phyloP scores from a whole-genome alignment of 495 filamentous ascomycete genomes.

The Penicillium dipodomyicola region DNA sequence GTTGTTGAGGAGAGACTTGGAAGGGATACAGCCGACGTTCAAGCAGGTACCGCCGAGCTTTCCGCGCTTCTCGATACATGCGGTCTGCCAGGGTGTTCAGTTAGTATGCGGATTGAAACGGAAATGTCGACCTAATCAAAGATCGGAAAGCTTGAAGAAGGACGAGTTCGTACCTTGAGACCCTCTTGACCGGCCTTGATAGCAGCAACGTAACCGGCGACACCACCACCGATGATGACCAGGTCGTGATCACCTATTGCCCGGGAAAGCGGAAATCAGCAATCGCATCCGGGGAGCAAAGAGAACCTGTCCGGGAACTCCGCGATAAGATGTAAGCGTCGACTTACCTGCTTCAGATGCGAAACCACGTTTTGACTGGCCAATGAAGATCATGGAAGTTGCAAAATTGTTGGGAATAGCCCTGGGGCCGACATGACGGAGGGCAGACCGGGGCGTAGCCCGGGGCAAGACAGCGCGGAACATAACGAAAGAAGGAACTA shows the following conservation, averaged over 20 bases:
- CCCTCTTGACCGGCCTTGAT: conserved; percentile 99
- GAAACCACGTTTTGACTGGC: conserved; percentile 66
- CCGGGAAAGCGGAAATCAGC: conserved; percentile 27
- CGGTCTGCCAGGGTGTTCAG: conserved; percentile 57
- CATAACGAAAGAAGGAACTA: conserved; percentile 53
- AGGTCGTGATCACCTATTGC: conserved; percentile 80
- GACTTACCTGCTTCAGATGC: conserved; percentile 75
- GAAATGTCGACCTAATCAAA: background rate
- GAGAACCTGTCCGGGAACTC: conserved; percentile 5
- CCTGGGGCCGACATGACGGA: conserved; percentile 47
- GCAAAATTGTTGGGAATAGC: conserved; percentile 53
- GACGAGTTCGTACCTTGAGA: conserved; percentile 68
- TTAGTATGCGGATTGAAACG: conserved; percentile 11
- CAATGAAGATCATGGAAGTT: conserved; percentile 53
- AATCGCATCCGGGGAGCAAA: conserved; percentile 24
- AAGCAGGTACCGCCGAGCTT: conserved; percentile 93
- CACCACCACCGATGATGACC: conserved; percentile 94
- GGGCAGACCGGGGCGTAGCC: conserved; percentile 62
- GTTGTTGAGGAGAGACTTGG: conserved; percentile 99
- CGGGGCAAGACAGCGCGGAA: conserved; percentile 70
- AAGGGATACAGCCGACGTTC: conserved; percentile 98
- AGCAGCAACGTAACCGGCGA: conserved; percentile 96
- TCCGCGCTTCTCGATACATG: conserved; percentile 98
- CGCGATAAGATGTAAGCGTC: background rate
- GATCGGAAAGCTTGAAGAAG: background rate